Evolutionary conservation across 2,329 filamentous ascomycete genomes (phyloP), one percentile per base, ranked within the genome.

Genomic region (Diaporthe destruens): DNA sequence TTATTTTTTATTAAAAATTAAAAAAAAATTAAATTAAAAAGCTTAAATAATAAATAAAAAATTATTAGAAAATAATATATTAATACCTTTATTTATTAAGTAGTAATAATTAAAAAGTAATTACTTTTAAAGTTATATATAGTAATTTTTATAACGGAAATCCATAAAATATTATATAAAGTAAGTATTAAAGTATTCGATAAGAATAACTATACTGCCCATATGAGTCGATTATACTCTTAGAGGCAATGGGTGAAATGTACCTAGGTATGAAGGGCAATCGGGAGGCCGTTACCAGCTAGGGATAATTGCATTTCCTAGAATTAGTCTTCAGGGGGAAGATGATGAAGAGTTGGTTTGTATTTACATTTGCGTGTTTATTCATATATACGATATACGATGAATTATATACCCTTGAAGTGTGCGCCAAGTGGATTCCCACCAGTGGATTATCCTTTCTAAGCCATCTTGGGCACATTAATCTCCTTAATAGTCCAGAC

Each of bases 401-500:
- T 34, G 44, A 65, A 65, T 32, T 20, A 36, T 20, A 14, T 20
- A 12, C 11, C 29, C 12, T 18, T 1, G 49, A 9, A 9, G 6
- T n/a, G 16, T 34, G 5, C 32, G 29, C 11, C 2, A 9, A 6
- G 6, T 20, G 20, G 8, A n/a, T 9, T 5, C 6, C 11, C 20
- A 11, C 2, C 9, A 34, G 3, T 16, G 7, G 11, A 1, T 2
- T 7, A 1, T 1, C 20, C 34, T 16, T 23, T 25, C n/a, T 65
- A 65, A 8, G 18, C 42, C 59, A 65, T 65, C 59, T 65, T 65
- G 20, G 59, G 59, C 18, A 65, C 59, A 49, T 51, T 42, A 51
- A 72, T 69, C 36, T 69, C 54, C 47, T 76, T 76, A 72, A 84
- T 82, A 0, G 77, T 80, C 81, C 81, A 83, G 29, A 82, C 77